phyloP scores from a whole-genome alignment of 179 eudicot genomes.

The Silene vulgaris region DNA sequence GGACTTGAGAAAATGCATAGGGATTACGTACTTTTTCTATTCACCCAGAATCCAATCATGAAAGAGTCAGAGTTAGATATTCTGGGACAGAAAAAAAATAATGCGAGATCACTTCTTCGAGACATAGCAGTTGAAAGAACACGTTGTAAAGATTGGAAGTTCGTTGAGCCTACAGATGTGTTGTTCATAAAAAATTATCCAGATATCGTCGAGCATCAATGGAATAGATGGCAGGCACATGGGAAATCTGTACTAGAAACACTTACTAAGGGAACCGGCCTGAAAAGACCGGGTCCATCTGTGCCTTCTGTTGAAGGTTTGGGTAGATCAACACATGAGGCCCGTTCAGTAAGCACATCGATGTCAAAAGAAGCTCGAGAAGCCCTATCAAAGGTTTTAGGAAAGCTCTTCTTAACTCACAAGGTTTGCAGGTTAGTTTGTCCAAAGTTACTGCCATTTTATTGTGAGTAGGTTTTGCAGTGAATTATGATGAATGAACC shows the following conservation, averaged over 20 bases:
- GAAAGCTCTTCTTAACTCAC: slow-evolving; percentile 49
- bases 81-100: slow-evolving; percentile 27
- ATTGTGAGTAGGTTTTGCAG: not conserved
- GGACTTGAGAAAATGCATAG: slow-evolving; percentile 35
- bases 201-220: slow-evolving; percentile 45
- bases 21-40: slow-evolving; percentile 50
- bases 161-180: slow-evolving; percentile 56
- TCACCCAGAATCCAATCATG: slow-evolving; percentile 49
- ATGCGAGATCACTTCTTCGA: slow-evolving; percentile 31
- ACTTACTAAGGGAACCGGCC: slow-evolving; percentile 9
- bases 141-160: slow-evolving; percentile 61
- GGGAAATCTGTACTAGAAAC: slow-evolving; percentile 29
- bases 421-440: slow-evolving; percentile 71
- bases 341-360: slow-evolving; percentile 22
- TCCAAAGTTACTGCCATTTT: not conserved
- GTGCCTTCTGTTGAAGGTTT: slow-evolving; percentile 29
- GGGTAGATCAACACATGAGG: slow-evolving; percentile 34
- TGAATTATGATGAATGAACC: not conserved
- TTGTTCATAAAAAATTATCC: slow-evolving; percentile 49
- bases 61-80: slow-evolving; percentile 32
- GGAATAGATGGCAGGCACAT: slow-evolving; percentile 35
- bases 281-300: slow-evolving; percentile 31
- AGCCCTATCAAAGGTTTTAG: slow-evolving; percentile 54
- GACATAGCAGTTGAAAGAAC: slow-evolving; percentile 59
- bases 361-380: slow-evolving; percentile 66